Base-by-base conservation (phyloP, 257 asterid genomes). In the Fraxinus pennsylvanica region DNA sequence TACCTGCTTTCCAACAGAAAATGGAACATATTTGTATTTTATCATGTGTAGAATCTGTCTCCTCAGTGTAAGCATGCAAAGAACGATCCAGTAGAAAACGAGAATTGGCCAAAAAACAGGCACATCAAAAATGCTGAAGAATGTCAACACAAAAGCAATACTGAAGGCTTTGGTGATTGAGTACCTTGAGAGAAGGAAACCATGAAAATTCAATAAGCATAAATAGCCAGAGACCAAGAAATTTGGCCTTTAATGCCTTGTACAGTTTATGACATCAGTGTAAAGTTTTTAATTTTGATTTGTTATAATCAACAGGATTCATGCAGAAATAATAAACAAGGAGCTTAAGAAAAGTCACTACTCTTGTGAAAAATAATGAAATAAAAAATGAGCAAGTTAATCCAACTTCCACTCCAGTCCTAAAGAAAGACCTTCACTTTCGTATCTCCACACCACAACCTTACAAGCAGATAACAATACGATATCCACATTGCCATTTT, bases 61-160 rank as follows among this genome's bases (percentile, higher is more conserved):
- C 85, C 91, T 88, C 81, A 90, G 83, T 73, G 88, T 86, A 54
- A 90, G 77, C n/a, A 54, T 77, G 82, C 88, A 90, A 80, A 90
- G 78, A 75, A 90, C 75, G 50, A 90, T 54, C 94, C 94, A 90
- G 81, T 88, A 90, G 88, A 90, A 86, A 68, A 90, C 91, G 71
- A 90, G 91, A 75, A 89, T 88, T 14, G 94, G 94, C 94, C 94
- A 89, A 73, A 84, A 89, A n/a, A 88, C 90, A 36, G 95, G 95
- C 71, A 90, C 91, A 38, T 90, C 89, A 50, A 88, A 84, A 22
- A 83, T 36, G 75, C 83, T 77, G 82, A 88, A 82, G 91, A 88
- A 87, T 79, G 94, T 89, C 76, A 86, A 77, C 43, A 83, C 77
- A 41, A 88, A 81, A 39, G 92, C 92, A 22, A 89, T 82, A 87